These are phyloP conservation scores for Parastagonospora nodorum DNA, from an alignment of 2,329 filamentous ascomycete genomes.

Conservation along the genomic window DNA sequence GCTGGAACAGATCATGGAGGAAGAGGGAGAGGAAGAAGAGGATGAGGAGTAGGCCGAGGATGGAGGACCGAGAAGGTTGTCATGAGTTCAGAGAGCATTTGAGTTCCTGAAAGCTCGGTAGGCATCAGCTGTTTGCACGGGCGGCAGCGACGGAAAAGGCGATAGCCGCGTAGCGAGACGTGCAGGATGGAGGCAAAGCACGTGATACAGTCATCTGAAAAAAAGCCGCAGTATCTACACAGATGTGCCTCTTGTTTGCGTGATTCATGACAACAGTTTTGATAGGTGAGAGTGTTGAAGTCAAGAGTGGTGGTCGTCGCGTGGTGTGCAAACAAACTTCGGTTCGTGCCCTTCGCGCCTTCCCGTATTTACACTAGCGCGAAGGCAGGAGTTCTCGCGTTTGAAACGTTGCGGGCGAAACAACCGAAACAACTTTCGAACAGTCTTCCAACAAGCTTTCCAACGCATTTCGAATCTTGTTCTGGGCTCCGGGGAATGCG, in stretches of 20 bases:
- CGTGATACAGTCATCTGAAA: background rate
- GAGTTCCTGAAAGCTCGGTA: background rate
- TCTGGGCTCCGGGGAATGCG: background rate
- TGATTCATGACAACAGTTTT: background rate
- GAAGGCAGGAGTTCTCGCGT: constrained; percentile 1
- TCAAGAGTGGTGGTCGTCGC: constrained; percentile 6
- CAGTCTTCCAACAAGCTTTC: constrained; percentile 18
- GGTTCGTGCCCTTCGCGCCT: constrained; percentile 8
- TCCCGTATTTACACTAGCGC: constrained; percentile 12
- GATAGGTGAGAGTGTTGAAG: constrained; percentile 7
- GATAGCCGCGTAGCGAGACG: background rate
- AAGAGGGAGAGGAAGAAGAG: background rate
- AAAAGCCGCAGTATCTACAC: background rate
- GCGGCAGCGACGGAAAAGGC: too few relatives aligned
- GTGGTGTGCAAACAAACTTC: constrained; percentile 25
- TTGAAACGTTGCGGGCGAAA: constrained; percentile 6
- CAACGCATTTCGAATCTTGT: constrained; percentile 7
- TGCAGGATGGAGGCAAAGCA: background rate
- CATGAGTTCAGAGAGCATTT: background rate
- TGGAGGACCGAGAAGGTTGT: background rate
- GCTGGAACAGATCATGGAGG: constrained; percentile 10
- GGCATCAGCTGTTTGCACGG: too few relatives aligned
- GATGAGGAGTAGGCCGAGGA: background rate
- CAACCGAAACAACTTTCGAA: constrained; percentile 24
- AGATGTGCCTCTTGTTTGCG: background rate